Conservation (phyloP, 495 filamentous ascomycete genomes). For the Hypoxylon lienhwacheense region DNA sequence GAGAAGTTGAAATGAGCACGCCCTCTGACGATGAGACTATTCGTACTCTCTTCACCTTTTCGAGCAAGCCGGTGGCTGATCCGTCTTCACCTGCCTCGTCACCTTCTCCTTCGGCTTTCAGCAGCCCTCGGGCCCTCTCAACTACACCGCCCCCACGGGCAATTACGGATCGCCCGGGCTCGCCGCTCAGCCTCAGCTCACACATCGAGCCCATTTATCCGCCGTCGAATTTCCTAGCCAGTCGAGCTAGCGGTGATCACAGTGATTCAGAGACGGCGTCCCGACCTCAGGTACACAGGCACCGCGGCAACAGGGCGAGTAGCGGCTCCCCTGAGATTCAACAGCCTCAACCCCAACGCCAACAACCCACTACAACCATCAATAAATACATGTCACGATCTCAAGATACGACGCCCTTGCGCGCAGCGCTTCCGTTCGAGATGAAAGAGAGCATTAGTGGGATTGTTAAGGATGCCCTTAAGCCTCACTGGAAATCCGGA, state of each 20-base stretch:
- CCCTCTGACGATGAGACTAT: slow-evolving; percentile 56
- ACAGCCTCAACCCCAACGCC: slow-evolving; percentile 54
- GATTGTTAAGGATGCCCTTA: slow-evolving; percentile 75
- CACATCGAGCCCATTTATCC: slow-evolving; percentile 63
- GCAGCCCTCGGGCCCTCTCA: slow-evolving; percentile 69
- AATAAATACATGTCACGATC: slow-evolving; percentile 47
- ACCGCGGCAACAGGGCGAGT: slow-evolving; percentile 3
- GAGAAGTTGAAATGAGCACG: slow-evolving; percentile 78
- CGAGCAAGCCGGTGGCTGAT: slow-evolving; percentile 51
- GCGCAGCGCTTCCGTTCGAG: slow-evolving; percentile 61
- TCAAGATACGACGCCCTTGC: slow-evolving; percentile 58
- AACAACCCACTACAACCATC: slow-evolving; percentile 33
- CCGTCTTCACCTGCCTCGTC: slow-evolving; percentile 75
- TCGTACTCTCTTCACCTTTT: slow-evolving; percentile 48
- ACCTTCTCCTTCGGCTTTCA: slow-evolving; percentile 65
- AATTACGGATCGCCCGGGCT: slow-evolving; percentile 62
- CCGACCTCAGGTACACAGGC: slow-evolving; percentile 20
- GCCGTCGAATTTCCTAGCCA: slow-evolving; percentile 62
- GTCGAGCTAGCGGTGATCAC: slow-evolving; percentile 46
- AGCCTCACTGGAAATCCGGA: slow-evolving; percentile 71
- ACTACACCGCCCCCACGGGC: slow-evolving; percentile 70
- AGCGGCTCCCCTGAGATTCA: slow-evolving; percentile 44
- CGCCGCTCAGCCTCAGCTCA: slow-evolving; percentile 69
- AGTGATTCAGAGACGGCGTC: slow-evolving; percentile 50
- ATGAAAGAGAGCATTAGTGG: slow-evolving; percentile 80